Conservation (phyloP, 441 rosid genomes). For the Isatis lusitanica region DNA sequence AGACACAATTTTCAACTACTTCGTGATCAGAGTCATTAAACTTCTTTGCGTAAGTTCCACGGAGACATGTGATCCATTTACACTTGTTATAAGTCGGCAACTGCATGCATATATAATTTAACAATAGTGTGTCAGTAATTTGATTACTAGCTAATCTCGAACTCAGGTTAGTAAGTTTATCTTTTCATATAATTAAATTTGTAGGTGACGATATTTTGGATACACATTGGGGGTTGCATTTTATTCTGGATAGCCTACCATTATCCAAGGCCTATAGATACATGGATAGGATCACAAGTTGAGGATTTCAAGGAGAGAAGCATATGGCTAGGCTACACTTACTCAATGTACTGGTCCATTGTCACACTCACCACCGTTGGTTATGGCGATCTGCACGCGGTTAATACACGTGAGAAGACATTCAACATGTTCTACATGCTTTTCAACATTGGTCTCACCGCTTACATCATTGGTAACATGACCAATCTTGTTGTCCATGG, state of each 20-base stretch:
- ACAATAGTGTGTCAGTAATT: neutral
- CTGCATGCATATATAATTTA: neutral
- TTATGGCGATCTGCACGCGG: slow-evolving; percentile 87
- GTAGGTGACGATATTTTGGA: slow-evolving; percentile 71
- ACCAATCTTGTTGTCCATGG: slow-evolving; percentile 83
- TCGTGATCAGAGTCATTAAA: slow-evolving; percentile 59
- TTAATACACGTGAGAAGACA: slow-evolving; percentile 66
- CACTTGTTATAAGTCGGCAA: neutral
- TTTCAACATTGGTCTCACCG: slow-evolving; percentile 84
- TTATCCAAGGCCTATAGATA: slow-evolving; percentile 42
- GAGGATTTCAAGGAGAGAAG: slow-evolving; percentile 62
- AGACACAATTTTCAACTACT: slow-evolving; percentile 76
- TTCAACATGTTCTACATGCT: slow-evolving; percentile 84
- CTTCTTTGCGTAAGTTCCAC: slow-evolving; percentile 59
- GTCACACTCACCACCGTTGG: slow-evolving; percentile 92
- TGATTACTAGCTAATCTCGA: neutral
- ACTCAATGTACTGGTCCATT: slow-evolving; percentile 90
- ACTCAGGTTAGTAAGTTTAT: neutral
- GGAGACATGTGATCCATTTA: neutral
- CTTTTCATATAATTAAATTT: neutral
- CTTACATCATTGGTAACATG: slow-evolving; percentile 93
- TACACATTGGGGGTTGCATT: slow-evolving; percentile 81
- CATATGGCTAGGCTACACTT: slow-evolving; percentile 83
- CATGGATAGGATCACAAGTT: slow-evolving; percentile 74
- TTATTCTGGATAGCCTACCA: slow-evolving; percentile 73